Conservation (phyloP, 352 stramenopile genomes). For the Phytophthora rubi region DNA sequence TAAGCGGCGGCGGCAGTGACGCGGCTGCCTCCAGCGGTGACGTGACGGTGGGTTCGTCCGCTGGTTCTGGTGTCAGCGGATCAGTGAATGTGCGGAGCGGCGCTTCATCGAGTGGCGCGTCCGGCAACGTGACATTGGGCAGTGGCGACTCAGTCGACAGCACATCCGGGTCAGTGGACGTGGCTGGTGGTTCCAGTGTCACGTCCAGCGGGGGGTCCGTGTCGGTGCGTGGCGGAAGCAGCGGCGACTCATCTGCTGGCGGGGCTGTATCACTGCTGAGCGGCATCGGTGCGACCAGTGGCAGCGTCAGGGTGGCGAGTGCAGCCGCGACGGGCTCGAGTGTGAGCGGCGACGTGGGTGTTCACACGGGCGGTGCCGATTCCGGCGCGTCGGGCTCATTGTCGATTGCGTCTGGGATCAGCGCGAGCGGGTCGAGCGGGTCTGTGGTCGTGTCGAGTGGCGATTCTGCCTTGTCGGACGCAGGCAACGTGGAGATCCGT, state of each 20-base stretch:
- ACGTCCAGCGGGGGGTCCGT: constrained; percentile 6
- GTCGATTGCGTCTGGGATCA: constrained; percentile 18
- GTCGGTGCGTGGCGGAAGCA: constrained; percentile 6
- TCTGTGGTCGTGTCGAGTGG: constrained; percentile 26
- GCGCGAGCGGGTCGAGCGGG: constrained; percentile 10
- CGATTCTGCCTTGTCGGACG: constrained; percentile 10
- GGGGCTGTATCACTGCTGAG: constrained; percentile 21
- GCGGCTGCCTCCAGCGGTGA: constrained; percentile 14
- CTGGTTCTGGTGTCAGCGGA: constrained; percentile 1
- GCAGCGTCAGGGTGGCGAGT: constrained; percentile 22
- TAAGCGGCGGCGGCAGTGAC: constrained; percentile 7
- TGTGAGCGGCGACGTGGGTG: constrained; percentile 26
- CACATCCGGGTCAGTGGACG: constrained; percentile 17
- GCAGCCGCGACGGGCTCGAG: constrained; percentile 30
- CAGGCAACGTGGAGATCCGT: constrained; percentile 17
- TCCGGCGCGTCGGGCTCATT: constrained; percentile 26
- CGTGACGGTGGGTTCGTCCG: constrained; percentile 3
- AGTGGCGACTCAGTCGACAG: constrained; percentile 22
- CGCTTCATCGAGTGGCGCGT: constrained; percentile 21
- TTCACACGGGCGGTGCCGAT: constrained; percentile 25
- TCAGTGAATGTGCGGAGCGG: constrained; percentile 2
- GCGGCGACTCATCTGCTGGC: constrained; percentile 11
- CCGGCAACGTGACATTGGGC: constrained; percentile 24
- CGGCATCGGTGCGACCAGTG: constrained; percentile 19
- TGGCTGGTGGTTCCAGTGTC: constrained; percentile 14